These are phyloP conservation scores for Nothomitra cinnamomea DNA, from an alignment of 2,329 filamentous ascomycete species.

Conservation along the genomic window DNA sequence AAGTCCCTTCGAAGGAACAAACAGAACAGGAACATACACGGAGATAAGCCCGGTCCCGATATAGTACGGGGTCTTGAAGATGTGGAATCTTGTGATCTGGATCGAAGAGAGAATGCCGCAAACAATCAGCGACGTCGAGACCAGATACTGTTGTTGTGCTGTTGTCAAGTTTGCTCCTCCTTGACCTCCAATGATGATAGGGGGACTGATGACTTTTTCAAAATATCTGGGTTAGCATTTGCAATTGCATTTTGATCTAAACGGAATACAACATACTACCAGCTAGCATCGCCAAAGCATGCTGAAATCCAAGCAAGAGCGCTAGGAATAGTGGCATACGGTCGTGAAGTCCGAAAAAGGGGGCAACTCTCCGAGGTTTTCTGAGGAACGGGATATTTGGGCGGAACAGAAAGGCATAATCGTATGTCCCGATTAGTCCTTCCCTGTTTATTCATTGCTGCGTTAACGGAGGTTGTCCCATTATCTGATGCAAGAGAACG, in stretches of 20 bases:
- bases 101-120: conserved; percentile 57
- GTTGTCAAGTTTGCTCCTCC: conserved; percentile 45
- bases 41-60: conserved; percentile 66
- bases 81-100: conserved; percentile 63
- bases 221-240: neutral
- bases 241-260: conserved; percentile 5
- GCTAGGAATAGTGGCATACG: conserved; percentile 59
- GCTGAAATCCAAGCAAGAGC: conserved; percentile 60
- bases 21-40: conserved; percentile 24
- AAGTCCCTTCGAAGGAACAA: neutral
- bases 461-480: neutral
- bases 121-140: conserved; percentile 63
- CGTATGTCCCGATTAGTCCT: conserved; percentile 69
- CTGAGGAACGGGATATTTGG: conserved; percentile 71
- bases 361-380: conserved; percentile 37
- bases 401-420: conserved; percentile 77
- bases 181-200: conserved; percentile 49
- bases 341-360: conserved; percentile 75
- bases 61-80: conserved; percentile 55
- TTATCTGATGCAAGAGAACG: neutral
- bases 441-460: conserved; percentile 27
- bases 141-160: conserved; percentile 54
- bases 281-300: conserved; percentile 60
- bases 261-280: conserved; percentile 22
- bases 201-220: conserved; percentile 51